Conservation (phyloP, 2,329 filamentous ascomycete genomes). For the Talaromyces sp. region DNA sequence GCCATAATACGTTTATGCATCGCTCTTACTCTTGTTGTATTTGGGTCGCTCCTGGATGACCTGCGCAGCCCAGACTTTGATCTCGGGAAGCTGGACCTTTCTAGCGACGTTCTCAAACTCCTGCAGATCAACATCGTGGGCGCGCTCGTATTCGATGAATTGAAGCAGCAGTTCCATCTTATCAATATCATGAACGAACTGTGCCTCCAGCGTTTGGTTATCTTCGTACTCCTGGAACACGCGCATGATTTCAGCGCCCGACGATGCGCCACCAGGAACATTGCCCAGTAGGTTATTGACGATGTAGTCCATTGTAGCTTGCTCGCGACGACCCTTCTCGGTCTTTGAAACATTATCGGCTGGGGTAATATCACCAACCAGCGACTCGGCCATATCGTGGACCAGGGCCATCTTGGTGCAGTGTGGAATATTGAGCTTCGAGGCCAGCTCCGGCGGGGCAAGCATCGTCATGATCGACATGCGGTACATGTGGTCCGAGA, state of each 20-base stretch:
- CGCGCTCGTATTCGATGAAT: conserved; percentile 94
- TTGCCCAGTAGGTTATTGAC: conserved; percentile 71
- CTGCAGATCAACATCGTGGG: conserved; percentile 71
- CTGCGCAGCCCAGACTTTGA: conserved; percentile 76
- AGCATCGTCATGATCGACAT: conserved; percentile 97
- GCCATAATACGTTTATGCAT: too few relatives aligned
- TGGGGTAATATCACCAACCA: conserved; percentile 96
- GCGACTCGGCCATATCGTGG: conserved; percentile 94
- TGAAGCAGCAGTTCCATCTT: conserved; percentile 94
- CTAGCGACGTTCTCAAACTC: conserved; percentile 83
- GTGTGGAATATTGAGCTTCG: conserved; percentile 72
- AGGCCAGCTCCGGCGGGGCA: conserved; percentile 72
- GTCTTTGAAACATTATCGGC: conserved; percentile 77
- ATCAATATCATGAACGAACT: conserved; percentile 94
- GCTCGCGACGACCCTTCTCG: conserved; percentile 87
- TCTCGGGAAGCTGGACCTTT: conserved; percentile 74
- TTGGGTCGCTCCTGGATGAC: conserved; percentile 72
- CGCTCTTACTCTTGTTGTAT: conserved; percentile 38
- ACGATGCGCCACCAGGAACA: conserved; percentile 67
- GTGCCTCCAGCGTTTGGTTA: conserved; percentile 76
- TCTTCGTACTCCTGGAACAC: conserved; percentile 98
- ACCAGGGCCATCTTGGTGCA: conserved; percentile 96
- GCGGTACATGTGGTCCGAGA: conserved; percentile 98
- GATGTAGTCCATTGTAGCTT: conserved; percentile 89
- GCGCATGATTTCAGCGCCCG: conserved; percentile 70